Evolutionary conservation across 305 asterid species (phyloP).

Genomic region (Rubia tinctorum): DNA sequence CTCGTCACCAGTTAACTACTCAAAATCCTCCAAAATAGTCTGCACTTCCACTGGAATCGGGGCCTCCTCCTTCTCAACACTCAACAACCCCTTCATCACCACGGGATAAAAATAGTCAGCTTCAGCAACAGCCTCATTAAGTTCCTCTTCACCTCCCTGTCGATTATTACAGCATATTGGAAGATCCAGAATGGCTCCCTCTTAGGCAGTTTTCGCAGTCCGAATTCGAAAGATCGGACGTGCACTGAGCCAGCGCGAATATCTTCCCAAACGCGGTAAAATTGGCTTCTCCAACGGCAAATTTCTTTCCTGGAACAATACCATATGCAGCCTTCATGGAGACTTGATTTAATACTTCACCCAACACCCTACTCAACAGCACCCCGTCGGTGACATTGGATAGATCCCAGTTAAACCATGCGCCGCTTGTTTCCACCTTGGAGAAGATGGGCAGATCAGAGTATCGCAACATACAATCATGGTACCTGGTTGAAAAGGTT

Average conservation of each 20-base stretch:
- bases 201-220: conserved; percentile 9
- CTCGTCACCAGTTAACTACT: too few relatives aligned
- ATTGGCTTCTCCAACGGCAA: conserved; percentile 9
- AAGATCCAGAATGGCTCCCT: not conserved
- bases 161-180: not conserved
- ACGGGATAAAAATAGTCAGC: too few relatives aligned
- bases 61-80: too few relatives aligned
- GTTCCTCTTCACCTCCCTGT: not conserved
- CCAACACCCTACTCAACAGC: not conserved
- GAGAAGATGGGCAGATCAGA: conserved; percentile 23
- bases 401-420: not conserved
- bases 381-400: not conserved
- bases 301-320: not conserved
- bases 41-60: too few relatives aligned
- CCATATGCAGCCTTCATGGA: not conserved
- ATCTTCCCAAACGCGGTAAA: not conserved
- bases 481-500: not conserved
- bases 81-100: too few relatives aligned
- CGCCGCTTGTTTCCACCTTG: not conserved
- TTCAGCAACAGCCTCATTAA: too few relatives aligned
- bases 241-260: conserved; percentile 9
- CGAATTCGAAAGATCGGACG: conserved; percentile 1
- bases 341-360: not conserved
- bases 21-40: too few relatives aligned
- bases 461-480: conserved; percentile 34